Conservation (phyloP, 148 eudicot species). For the Polygonum maritimum region DNA sequence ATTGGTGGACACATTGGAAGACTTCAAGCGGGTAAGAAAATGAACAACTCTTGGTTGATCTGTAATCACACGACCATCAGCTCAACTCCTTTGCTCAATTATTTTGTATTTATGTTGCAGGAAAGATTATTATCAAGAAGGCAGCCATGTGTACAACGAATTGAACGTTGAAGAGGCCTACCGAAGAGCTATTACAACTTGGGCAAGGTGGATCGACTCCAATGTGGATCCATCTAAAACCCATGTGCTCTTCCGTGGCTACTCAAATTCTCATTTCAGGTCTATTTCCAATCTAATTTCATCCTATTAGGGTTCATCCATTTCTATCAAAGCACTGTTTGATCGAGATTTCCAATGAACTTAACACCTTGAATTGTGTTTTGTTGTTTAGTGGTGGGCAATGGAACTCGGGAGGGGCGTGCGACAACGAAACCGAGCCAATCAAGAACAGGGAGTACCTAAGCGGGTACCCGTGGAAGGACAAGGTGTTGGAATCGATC, state of each 20-base stretch:
- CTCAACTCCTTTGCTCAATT: not conserved
- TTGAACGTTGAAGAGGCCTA: conserved; percentile 72
- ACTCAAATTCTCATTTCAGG: conserved; percentile 95
- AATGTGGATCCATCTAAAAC: conserved; percentile 57
- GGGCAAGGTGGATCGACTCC: conserved; percentile 87
- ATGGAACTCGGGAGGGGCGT: conserved; percentile 93
- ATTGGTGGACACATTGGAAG: conserved; percentile 98
- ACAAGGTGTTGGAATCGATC: conserved; percentile 53
- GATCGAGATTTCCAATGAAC: not conserved
- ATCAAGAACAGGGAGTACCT: conserved; percentile 60
- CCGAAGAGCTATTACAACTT: conserved; percentile 82
- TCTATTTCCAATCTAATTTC: conserved; percentile 10
- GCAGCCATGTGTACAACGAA: conserved; percentile 70
- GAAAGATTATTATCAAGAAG: conserved; percentile 88
- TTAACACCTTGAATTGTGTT: not conserved
- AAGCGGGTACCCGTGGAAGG: conserved; percentile 53
- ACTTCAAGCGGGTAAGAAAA: conserved; percentile 65
- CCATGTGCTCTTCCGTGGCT: conserved; percentile 75
- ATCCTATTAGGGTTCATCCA: not conserved
- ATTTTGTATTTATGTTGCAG: conserved; percentile 23
- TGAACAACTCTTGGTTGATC: not conserved
- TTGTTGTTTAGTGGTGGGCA: conserved; percentile 70
- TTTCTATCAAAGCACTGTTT: not conserved
- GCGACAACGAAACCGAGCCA: conserved; percentile 75
- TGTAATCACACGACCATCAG: not conserved